Conservation (phyloP, 2,329 filamentous ascomycete species). For the Orbilia blumenaviensis region DNA sequence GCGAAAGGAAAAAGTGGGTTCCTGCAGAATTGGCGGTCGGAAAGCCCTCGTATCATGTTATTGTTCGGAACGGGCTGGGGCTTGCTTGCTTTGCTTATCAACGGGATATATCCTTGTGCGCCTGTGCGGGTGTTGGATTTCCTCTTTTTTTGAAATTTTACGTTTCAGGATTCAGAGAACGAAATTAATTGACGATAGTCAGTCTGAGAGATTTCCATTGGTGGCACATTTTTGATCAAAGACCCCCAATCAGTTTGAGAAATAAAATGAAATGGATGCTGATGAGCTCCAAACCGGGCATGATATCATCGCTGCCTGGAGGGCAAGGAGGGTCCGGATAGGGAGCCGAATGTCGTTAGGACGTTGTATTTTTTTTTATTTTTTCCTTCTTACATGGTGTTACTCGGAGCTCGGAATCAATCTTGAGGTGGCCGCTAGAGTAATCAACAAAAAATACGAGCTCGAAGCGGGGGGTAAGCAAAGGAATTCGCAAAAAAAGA, state of each 20-base stretch:
- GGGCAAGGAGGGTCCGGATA: constrained; percentile 10
- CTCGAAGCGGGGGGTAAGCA: too few species aligned
- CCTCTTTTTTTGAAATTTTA: background rate
- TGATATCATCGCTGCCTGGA: constrained; percentile 40
- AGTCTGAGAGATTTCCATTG: constrained; percentile 6
- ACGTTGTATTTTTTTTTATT: too few species aligned
- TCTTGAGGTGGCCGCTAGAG: background rate
- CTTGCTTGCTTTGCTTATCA: constrained; percentile 18
- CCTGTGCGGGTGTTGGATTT: background rate
- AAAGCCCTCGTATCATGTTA: constrained; percentile 29
- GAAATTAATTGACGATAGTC: background rate
- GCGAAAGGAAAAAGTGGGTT: constrained; percentile 11
- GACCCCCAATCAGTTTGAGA: background rate
- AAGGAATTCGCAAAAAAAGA: background rate
- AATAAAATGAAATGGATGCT: background rate
- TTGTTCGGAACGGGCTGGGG: constrained; percentile 34
- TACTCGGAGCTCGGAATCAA: constrained; percentile 37
- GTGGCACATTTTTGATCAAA: background rate
- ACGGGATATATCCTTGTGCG: background rate
- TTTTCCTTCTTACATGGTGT: too few species aligned
- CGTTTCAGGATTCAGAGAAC: background rate
- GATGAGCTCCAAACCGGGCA: background rate
- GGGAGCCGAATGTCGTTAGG: constrained; percentile 14
- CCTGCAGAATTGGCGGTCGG: constrained; percentile 25
- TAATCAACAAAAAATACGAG: constrained; percentile 22